Evolutionary conservation across 2,329 filamentous ascomycete species (phyloP), one percentile per base, ranked within the genome.

Genomic region (Emmonsia crescens): DNA sequence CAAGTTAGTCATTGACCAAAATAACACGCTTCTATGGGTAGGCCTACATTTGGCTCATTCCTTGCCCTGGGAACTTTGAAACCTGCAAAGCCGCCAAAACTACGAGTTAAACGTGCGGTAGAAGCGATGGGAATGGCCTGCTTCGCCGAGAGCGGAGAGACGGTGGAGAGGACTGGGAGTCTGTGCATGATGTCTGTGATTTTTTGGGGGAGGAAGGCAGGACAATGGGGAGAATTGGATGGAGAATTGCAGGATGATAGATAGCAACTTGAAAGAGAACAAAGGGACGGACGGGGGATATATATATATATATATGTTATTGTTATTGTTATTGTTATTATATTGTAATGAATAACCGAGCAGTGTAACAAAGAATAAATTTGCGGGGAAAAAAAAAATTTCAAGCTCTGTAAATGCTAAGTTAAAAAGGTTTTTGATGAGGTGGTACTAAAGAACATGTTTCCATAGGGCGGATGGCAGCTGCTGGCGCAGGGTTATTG

Each of bases 31-130:
- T 29, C 36, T n/a, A n/a, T 40, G 27, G 21, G 44, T 42, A 38
- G 36, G 14, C 46, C 6, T 58, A 60, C 62, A 54, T 64, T 64
- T 24, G 60, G 60, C 24, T 64, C 62, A 31, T 64, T 64, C 19
- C 31, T 12, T 9, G 60, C 61, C n/a, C 48, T 62, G n/a, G 62
- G 62, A 40, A 57, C 60, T 19, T 40, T 60, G 58, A 64, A 64
- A 21, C 44, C 59, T 24, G 62, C 61, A n/a, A 59, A 51, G 16
- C 44, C 21, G n/a, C 31, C 57, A 27, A 59, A 59, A 42, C 57
- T 33, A 33, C 55, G 55, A 31, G 40, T 12, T 9, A 55, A 38
- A 4, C n/a, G 52, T n/a, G 33, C 2, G 10, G n/a, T 38, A 24
- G 33, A 55, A 24, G 52, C 2, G 12, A 38, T 27, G 33, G 52